Evolutionary conservation across 2,329 filamentous ascomycete species (phyloP).

Genomic region (Lasiodiplodia citricola): DNA sequence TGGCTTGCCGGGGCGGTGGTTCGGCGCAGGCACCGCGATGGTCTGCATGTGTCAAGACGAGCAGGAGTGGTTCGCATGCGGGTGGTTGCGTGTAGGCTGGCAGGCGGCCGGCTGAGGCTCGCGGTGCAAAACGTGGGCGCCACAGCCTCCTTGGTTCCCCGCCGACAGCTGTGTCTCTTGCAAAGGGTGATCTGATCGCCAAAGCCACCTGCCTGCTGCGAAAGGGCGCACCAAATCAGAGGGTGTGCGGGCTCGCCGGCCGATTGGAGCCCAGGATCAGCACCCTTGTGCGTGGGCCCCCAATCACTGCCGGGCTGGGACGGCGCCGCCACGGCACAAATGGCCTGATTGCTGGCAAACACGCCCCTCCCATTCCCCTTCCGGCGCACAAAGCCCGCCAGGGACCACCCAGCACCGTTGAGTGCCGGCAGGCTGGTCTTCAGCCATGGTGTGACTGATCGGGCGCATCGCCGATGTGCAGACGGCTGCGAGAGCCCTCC

Average conservation of each 20-base stretch:
- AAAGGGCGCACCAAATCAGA: background rate
- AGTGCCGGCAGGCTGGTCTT: constrained; percentile 1
- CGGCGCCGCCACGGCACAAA: background rate
- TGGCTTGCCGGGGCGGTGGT: background rate
- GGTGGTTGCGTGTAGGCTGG: constrained; percentile 16
- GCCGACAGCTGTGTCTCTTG: background rate
- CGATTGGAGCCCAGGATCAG: background rate
- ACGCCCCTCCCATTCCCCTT: background rate
- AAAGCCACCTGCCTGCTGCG: constrained; percentile 10
- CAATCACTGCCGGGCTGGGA: background rate
- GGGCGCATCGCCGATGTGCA: constrained; percentile 20
- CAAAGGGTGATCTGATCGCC: constrained; percentile 18
- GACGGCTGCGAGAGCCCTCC: background rate
- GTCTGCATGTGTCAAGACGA: constrained; percentile 15
- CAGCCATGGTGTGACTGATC: constrained; percentile 11
- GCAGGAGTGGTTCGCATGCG: constrained; percentile 12
- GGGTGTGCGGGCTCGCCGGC: constrained; percentile 2
- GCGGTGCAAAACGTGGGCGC: constrained; percentile 13
- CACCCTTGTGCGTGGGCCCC: background rate
- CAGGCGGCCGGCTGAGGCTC: constrained; percentile 4
- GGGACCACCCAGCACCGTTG: constrained; percentile 17
- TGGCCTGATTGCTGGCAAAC: constrained; percentile 16
- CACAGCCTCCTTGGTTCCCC: constrained; percentile 3
- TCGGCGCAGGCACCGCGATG: constrained; percentile 21
- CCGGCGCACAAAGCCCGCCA: constrained; percentile 17